A percentile compares a stretch with the other conserved stretches of the same genome.
Evolutionary conservation across 345 rosid species (phyloP).

Genomic region (Bruguiera sexangula): DNA sequence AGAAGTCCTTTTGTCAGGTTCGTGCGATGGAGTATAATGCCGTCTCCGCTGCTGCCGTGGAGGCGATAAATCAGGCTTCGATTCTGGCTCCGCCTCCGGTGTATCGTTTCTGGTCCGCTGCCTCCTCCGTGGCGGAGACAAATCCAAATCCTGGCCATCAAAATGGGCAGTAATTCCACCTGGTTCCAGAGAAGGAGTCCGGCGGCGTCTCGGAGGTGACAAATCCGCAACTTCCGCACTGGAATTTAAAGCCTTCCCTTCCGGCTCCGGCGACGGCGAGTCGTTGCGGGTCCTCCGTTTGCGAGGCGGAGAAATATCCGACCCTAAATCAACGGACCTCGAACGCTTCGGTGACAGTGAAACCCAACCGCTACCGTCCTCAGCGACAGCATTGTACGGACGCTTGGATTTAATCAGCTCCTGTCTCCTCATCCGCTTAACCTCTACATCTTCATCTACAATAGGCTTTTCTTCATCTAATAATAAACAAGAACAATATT

Average conservation of each 20-base stretch:
- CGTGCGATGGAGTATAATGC: slow-evolving; percentile 31
- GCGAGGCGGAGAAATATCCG: slow-evolving; percentile 68
- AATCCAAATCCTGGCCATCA: slow-evolving; percentile 34
- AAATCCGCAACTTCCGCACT: slow-evolving; percentile 13
- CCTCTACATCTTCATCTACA: slow-evolving; percentile 88
- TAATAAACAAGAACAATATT: slow-evolving; percentile 13
- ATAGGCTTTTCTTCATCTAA: slow-evolving; percentile 65
- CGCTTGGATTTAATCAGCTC: slow-evolving; percentile 63
- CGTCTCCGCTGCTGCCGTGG: slow-evolving; percentile 29
- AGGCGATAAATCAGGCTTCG: slow-evolving; percentile 45
- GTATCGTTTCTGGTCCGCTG: slow-evolving; percentile 34
- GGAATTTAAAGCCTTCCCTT: not conserved
- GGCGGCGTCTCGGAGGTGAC: slow-evolving; percentile 16
- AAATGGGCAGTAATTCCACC: not conserved
- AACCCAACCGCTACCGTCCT: slow-evolving; percentile 98
- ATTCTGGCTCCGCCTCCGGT: slow-evolving; percentile 32
- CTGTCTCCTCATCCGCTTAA: slow-evolving; percentile 74
- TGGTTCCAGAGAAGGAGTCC: slow-evolving; percentile 6
- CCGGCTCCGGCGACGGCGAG: slow-evolving; percentile 24
- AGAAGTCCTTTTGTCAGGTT: slow-evolving; percentile 13
- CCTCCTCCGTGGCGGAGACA: slow-evolving; percentile 50
- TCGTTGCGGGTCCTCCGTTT: slow-evolving; percentile 11
- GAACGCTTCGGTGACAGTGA: slow-evolving; percentile 40
- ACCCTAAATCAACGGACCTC: slow-evolving; percentile 9
- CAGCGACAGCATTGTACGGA: slow-evolving; percentile 60